Base-by-base conservation (phyloP, 345 rosid species). In the Physaria fendleri region DNA sequence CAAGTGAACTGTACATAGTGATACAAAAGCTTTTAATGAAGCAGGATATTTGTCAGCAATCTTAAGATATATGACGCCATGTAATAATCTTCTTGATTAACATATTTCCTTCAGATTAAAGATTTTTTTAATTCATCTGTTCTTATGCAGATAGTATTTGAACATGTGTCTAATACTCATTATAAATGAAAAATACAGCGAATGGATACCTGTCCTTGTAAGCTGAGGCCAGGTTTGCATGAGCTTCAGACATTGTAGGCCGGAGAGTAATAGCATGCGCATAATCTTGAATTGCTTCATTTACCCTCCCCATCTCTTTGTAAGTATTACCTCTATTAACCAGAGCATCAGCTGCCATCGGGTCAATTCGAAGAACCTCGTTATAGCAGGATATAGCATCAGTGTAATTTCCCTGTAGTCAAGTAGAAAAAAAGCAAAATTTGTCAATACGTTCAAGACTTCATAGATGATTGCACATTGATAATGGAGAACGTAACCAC, bases 141-240 rank as follows among this genome's bases (percentile, higher is more conserved):
- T 61, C 15, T 61, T 4, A 12, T 14, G 38, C 12, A 61, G 16
- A 12, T 12, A n/a, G 24, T 51, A 63, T 41, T 41, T 63, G 17
- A 62, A 29, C 13, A 51, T 16, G 44, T 32, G 25, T 14, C 57
- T n/a, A 5, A 10, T 11, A 47, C 13, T 20, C 40, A 37, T 8
- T 24, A n/a, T 18, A 32, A 59, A 59, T 50, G 38, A 29, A 67
- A 41, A 5, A 48, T 15, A 16, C 28, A 23, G 20, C n/a, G 21
- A 60, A 53, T 6, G 44, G 47, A 40, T 77, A 90, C 99, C 99
- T 94, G 73, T 94, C 99, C 71, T 94, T 94, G 63, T 94, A 90
- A 59, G 99, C 97, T n/a, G 99, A 94, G 62, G 99, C 99, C 68
- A 94, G 73, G 74, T 94, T 94, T 65, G 99, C 97, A 81, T 94